Percentiles rank a stretch among this genome's conserved stretches.
These are phyloP conservation scores for Lentinula sp. DNA, from an alignment of 768 basidiomycete species.

Conservation along the genomic window DNA sequence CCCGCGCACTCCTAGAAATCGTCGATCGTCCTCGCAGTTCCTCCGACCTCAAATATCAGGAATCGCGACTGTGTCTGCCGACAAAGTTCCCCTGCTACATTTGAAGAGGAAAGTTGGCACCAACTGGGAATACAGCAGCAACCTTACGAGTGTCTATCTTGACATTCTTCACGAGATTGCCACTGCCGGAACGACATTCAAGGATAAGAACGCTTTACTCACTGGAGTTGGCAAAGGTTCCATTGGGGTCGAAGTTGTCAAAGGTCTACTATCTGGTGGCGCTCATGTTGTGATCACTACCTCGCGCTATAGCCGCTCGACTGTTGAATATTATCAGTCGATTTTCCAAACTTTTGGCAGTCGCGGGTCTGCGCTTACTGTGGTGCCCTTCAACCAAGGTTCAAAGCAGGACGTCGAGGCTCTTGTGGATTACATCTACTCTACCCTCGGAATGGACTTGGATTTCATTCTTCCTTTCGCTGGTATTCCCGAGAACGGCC, in stretches of 20 bases:
- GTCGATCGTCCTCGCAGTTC: constrained; percentile 96
- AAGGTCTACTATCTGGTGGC: constrained; percentile 93
- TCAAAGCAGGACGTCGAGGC: constrained; percentile 99
- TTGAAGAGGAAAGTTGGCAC: constrained; percentile 94
- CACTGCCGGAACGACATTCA: constrained; percentile 96
- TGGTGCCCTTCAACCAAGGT: constrained; percentile 98
- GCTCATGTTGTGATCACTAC: constrained; percentile 97
- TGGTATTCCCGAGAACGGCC: constrained; percentile 96
- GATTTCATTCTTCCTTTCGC: constrained; percentile 99
- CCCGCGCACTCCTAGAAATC: constrained; percentile 53
- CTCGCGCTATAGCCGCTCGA: constrained; percentile 92
- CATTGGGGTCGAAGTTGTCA: constrained; percentile 96
- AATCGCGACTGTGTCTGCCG: constrained; percentile 66
- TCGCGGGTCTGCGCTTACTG: constrained; percentile 92
- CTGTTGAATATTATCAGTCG: constrained; percentile 96
- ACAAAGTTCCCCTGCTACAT: constrained; percentile 92
- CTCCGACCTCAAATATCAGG: constrained; percentile 83
- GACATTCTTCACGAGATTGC: constrained; percentile 98
- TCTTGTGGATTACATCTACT: constrained; percentile 96
- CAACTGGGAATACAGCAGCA: constrained; percentile 96
- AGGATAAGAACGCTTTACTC: constrained; percentile 97
- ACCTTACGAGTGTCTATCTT: constrained; percentile 91
- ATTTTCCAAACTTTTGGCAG: constrained; percentile 96
- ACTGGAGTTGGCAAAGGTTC: constrained; percentile 98
- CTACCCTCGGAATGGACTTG: constrained; percentile 90